Evolutionary conservation across 2,329 filamentous ascomycete species (phyloP).

Genomic region (Alternaria alternata): DNA sequence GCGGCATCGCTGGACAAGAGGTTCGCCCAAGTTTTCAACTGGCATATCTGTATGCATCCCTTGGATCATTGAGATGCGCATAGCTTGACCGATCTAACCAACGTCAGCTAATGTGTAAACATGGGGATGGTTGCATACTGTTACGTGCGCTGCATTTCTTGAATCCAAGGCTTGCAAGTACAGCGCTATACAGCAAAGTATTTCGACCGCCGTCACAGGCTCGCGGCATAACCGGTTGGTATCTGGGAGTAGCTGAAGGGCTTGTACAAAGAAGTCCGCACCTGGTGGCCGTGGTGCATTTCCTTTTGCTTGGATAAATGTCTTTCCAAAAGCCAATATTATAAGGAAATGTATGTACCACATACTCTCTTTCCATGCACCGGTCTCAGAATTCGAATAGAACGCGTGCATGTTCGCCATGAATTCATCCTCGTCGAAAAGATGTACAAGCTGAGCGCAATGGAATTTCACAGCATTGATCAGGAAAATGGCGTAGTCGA

Average conservation of each 20-base stretch:
- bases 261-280: conserved; percentile 69
- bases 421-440: conserved; percentile 64
- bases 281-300: conserved; percentile 53
- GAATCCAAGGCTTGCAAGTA: conserved; percentile 63
- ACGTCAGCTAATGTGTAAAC: neutral
- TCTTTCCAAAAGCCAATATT: conserved; percentile 65
- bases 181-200: conserved; percentile 61
- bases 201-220: conserved; percentile 58
- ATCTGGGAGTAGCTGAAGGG: conserved; percentile 63
- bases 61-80: conserved; percentile 59
- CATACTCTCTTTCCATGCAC: conserved; percentile 43
- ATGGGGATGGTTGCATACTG: conserved; percentile 42
- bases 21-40: conserved; percentile 51
- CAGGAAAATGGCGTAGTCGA: conserved; percentile 62
- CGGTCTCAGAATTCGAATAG: conserved; percentile 47
- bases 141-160: conserved; percentile 57
- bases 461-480: conserved; percentile 67
- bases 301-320: conserved; percentile 55
- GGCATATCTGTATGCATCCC: conserved; percentile 65
- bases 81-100: conserved; percentile 60
- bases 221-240: conserved; percentile 54
- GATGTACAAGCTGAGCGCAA: conserved; percentile 62
- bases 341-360: conserved; percentile 65
- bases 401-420: conserved; percentile 56
- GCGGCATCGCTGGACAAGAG: conserved; percentile 57